Conservation (phyloP, 1,139 yeast genomes). For the Taphrina communis region DNA sequence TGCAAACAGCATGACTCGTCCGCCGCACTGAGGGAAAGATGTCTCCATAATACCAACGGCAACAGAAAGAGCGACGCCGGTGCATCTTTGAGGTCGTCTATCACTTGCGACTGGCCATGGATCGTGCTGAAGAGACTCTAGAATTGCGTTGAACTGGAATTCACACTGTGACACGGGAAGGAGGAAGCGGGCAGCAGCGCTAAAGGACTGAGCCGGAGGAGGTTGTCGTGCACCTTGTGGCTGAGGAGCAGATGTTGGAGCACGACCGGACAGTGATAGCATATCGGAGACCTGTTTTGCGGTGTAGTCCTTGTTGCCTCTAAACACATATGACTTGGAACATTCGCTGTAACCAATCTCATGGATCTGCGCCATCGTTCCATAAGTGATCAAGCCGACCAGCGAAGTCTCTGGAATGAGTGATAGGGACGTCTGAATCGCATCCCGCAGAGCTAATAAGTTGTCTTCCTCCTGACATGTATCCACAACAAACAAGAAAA, state of each 20-base stretch:
- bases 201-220: constrained; percentile 43
- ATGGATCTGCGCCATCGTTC: constrained; percentile 85
- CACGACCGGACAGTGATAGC: constrained; percentile 60
- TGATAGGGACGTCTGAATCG: constrained; percentile 78
- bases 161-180: constrained; percentile 86
- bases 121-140: constrained; percentile 80
- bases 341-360: constrained; percentile 82
- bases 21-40: constrained; percentile 87
- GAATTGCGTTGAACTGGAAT: constrained; percentile 77
- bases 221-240: constrained; percentile 51
- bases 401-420: constrained; percentile 91
- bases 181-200: constrained; percentile 73
- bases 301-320: constrained; percentile 89
- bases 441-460: constrained; percentile 83
- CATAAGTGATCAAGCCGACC: constrained; percentile 89
- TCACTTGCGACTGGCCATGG: constrained; percentile 93
- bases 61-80: constrained; percentile 89
- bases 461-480: constrained; percentile 95
- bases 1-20: constrained; percentile 85
- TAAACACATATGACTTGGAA: constrained; percentile 82
- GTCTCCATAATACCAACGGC: constrained; percentile 84
- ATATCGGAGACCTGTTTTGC: constrained; percentile 75
- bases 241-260: constrained; percentile 52
- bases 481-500: constrained; percentile 87
- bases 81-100: constrained; percentile 86